Evolutionary conservation across 2,329 filamentous ascomycete genomes (phyloP), one percentile per base, ranked within the genome.

Genomic region (Xylaria hypoxylon): DNA sequence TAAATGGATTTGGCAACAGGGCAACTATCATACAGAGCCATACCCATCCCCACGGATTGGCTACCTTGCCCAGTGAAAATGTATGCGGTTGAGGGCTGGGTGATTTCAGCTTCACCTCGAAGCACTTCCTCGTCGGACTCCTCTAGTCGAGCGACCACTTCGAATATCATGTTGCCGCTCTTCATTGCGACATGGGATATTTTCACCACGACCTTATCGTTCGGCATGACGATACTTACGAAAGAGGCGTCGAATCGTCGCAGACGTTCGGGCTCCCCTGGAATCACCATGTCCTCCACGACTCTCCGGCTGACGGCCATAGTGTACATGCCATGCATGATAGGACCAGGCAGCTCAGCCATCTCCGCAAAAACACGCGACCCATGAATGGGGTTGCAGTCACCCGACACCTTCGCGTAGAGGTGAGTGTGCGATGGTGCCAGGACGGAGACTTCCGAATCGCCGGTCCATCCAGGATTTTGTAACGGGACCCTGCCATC

Each of bases 301-400:
- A 98, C 85, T 77, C 93, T 96, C 74, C 96, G 91, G 33, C 98
- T 95, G 42, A 96, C 93, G 71, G 96, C 96, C 80, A 95, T 98
- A 1, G 94, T 96, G 85, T 98, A 99, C 96, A 99, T 99, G 78
- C 96, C 96, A 78, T 99, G 96, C 1, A 96, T 98, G 76, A 99
- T 99, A 48, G 96, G 98, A 55, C 96, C 96, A 1, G 94, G 94
- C 19, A 99, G 86, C 79, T 94, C 96, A 77, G 96, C 96, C 75
- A 98, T 98, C 81, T 89, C 94, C 28, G 96, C 92, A 82, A 99
- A 99, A 59, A 97, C 93, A 62, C 94, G 91, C 11, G 95, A 97
- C 40, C 98, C 96, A 85, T 99, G 96, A 68, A 99, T 99, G 24
- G 96, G 96, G 81, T 99, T 99, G 87, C 93, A 99, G 79, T 99